Percentiles rank a stretch among this genome's conserved stretches.
These are phyloP conservation scores for Aspergillus pseudoterreus DNA, from an alignment of 2,329 filamentous ascomycete genomes.

Conservation along the genomic window DNA sequence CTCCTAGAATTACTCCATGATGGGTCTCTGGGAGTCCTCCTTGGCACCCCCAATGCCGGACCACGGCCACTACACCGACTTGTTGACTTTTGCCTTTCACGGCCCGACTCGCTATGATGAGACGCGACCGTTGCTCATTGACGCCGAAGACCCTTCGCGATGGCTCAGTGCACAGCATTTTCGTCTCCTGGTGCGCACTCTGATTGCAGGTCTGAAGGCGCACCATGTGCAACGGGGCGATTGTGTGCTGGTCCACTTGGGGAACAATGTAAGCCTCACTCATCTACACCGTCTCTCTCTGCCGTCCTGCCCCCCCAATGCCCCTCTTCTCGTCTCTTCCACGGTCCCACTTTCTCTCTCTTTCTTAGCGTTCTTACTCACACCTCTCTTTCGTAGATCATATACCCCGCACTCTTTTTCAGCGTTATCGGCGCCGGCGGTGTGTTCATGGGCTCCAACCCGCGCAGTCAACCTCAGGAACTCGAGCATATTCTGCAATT, in stretches of 20 bases:
- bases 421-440: slow-evolving; percentile 45
- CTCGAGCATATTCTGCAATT: slow-evolving; percentile 45
- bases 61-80: slow-evolving; percentile 29
- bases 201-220: slow-evolving; percentile 40
- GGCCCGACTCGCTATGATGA: slow-evolving; percentile 32
- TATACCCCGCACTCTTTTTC: slow-evolving; percentile 38
- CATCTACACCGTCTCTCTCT: background rate
- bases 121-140: slow-evolving; percentile 40
- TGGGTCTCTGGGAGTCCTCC: slow-evolving; percentile 24
- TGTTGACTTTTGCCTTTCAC: slow-evolving; percentile 41
- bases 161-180: slow-evolving; percentile 36
- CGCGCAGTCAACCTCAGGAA: slow-evolving; percentile 45
- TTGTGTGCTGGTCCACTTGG: slow-evolving; percentile 41
- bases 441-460: slow-evolving; percentile 51
- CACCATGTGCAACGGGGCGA: slow-evolving; percentile 38
- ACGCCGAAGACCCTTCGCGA: slow-evolving; percentile 37
- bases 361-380: slow-evolving; percentile 13
- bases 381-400: slow-evolving; percentile 24
- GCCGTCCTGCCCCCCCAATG: background rate
- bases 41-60: slow-evolving; percentile 14
- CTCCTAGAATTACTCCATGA: slow-evolving; percentile 9
- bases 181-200: slow-evolving; percentile 30
- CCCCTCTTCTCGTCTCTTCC: slow-evolving; percentile 2
- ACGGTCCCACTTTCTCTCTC: slow-evolving; percentile 1
- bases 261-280: slow-evolving; percentile 36